Evolutionary conservation across 306 rosid genomes (phyloP).

Genomic region (Astragalus glycyphyllos): DNA sequence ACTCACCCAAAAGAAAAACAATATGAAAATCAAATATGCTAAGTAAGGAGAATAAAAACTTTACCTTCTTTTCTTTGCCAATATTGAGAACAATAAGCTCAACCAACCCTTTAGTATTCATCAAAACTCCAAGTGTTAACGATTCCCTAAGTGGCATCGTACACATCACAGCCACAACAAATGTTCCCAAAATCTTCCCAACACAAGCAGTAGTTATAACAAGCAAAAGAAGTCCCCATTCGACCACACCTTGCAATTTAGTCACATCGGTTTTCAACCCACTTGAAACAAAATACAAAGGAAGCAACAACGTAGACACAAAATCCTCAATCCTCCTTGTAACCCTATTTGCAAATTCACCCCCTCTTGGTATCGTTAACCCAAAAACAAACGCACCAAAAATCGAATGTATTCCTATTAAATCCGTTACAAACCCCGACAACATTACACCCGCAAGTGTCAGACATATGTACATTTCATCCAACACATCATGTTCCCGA

Average conservation of each 20-base stretch:
- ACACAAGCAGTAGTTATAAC: constrained; percentile 64
- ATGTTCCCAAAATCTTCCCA: constrained; percentile 76
- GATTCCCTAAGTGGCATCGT: constrained; percentile 69
- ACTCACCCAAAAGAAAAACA: background rate
- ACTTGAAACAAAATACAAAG: constrained; percentile 76
- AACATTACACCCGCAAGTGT: constrained; percentile 70
- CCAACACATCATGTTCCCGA: constrained; percentile 34
- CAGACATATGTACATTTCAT: constrained; percentile 54
- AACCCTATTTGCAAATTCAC: constrained; percentile 59
- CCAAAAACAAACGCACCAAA: constrained; percentile 83
- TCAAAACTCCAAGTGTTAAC: constrained; percentile 68
- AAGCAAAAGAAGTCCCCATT: constrained; percentile 66
- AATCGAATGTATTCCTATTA: constrained; percentile 77
- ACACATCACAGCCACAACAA: constrained; percentile 61
- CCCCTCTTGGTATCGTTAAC: constrained; percentile 61
- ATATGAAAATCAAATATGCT: background rate
- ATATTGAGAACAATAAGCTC: constrained; percentile 91
- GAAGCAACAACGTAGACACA: constrained; percentile 69
- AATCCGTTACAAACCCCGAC: constrained; percentile 69
- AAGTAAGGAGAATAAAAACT: background rate
- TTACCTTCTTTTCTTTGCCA: constrained; percentile 81
- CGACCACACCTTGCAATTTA: constrained; percentile 43
- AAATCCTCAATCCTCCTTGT: constrained; percentile 73
- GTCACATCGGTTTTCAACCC: constrained; percentile 81
- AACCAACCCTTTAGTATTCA: constrained; percentile 88